Base-by-base conservation (phyloP, 805 yeast genomes). In the Zygosaccharomyces kombuchaensis region DNA sequence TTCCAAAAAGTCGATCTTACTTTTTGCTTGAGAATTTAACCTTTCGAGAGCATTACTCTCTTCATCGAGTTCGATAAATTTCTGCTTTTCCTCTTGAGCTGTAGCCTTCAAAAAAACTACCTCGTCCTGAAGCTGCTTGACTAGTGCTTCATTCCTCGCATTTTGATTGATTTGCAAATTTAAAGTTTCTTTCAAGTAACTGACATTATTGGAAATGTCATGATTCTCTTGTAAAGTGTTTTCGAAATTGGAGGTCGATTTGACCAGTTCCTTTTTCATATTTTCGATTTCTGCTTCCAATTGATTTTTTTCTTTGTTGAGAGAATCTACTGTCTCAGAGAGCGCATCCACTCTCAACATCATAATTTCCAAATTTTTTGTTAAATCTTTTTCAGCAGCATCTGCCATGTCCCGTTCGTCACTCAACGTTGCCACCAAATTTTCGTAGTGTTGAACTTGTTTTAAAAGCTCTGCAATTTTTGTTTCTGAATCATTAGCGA, bases 41-140 rank as follows among this genome's bases (percentile, higher is more conserved):
- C 73, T 81, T 22, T 75, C 77, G 35, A 84, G 59, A 1, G 84
- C 75, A 55, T 80, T 81, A 56, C 82, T 84, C 58, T 85, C 93
- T 61, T 85, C 87, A 19, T 71, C 66, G 4, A 81, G 63, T 40
- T 80, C 78, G 46, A 82, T 67, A 32, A 76, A 73, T 37, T 79
- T 79, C 36, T 76, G 75, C 48, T 80, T 75, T 44, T 75, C 68
- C 10, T 60, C 60, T 35, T 69, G 72, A n/a, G 69, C 49, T 22
- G 65, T 67, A 2, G 50, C 36, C 44, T 67, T 69, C 46, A 71
- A 53, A 1, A 34, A 43, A 6, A 58, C 59, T 22, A 68, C 55
- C 23, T 70, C 66, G 13, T 45, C 36, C 43, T 64, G 56, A 53
- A 66, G 40, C 58, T 67, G 44, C 54, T 69, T 61, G 39, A 76